Evolutionary conservation across 202 grass and related monocot species (phyloP), one percentile per base, ranked within the genome.

Genomic region (Brachypodium distachyon): DNA sequence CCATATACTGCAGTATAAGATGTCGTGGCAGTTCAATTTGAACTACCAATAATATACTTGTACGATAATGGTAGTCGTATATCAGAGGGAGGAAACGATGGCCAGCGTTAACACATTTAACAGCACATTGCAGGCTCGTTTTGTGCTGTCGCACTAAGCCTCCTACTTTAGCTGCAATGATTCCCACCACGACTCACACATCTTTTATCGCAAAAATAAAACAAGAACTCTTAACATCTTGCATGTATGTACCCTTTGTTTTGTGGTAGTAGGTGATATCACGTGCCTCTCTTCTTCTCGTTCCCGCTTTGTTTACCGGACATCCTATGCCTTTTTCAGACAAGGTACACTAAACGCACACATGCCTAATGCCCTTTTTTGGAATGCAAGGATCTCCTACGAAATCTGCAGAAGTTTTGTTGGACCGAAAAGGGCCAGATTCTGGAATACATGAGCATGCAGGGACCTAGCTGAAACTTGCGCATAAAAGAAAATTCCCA

Each of bases 141-240:
- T 26, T 27, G 79, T 59, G 85, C 32, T 78, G 79, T 59, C 46
- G 49, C 79, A 72, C 72, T 71, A 64, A 72, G 10, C 38, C 0
- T 22, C 13, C 0, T 0, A 21, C 40, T 72, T 81, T 44, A 41
- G 16, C 29, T 31, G 59, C 11, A 74, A 87, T 83, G 57, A 87
- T 87, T 59, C 40, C 18, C 0, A 1, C 40, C 79, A 66, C 29
- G 37, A 9, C 33, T 27, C 29, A 54, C 62, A 55, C 77, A 29
- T 44, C 32, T 21, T 36, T 70, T 67, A n/a, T n/a, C n/a, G n/a
- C n/a, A n/a, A n/a, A n/a, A n/a, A n/a, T n/a, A n/a, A n/a, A n/a
- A n/a, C n/a, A n/a, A n/a, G n/a, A n/a, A n/a, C n/a, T n/a, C n/a
- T n/a, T n/a, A n/a, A n/a, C n/a, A n/a, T n/a, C n/a, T n/a, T n/a